A percentile compares a stretch with the other conserved stretches of the same genome.
These are phyloP conservation scores for Mortierella sp. DNA, from an alignment of 371 early-diverging fungal species.

Conservation along the genomic window DNA sequence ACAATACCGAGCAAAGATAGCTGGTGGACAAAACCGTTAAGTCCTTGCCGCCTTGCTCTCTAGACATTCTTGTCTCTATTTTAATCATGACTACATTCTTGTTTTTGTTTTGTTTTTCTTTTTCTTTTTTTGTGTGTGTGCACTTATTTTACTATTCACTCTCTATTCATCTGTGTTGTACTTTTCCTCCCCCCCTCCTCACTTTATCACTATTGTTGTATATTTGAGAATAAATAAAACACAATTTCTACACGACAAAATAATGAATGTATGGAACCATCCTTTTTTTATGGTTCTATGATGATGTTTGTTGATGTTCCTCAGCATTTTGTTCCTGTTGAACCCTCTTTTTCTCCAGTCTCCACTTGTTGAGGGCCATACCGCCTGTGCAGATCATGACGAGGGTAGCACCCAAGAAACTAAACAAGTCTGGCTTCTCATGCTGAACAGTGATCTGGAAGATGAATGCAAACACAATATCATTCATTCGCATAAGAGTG, in stretches of 20 bases:
- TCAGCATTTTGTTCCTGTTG: slow-evolving; percentile 1
- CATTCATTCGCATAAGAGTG: slow-evolving; percentile 84
- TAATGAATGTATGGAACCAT: no score
- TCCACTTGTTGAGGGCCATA: slow-evolving; percentile 76
- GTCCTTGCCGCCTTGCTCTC: not conserved
- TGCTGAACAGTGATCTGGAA: slow-evolving; percentile 78
- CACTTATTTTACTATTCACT: not conserved
- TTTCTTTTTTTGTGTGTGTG: not conserved
- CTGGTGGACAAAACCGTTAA: slow-evolving; percentile 48
- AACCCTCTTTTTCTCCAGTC: slow-evolving; percentile 34
- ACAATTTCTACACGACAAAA: not conserved
- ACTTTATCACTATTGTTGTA: not conserved
- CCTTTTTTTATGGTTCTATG: no score
- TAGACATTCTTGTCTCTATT: not conserved
- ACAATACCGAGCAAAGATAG: slow-evolving; percentile 52
- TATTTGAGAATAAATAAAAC: slow-evolving; percentile 5
- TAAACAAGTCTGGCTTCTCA: slow-evolving; percentile 70
- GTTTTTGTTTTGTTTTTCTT: no score
- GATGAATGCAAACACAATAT: slow-evolving; percentile 85
- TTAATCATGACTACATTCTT: not conserved
- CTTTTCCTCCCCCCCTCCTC: not conserved
- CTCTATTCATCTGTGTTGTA: not conserved
- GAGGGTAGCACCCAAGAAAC: slow-evolving; percentile 71
- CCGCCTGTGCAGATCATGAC: slow-evolving; percentile 78
- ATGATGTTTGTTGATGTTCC: not conserved